phyloP scores from a whole-genome alignment of 2,329 filamentous ascomycete species.

The Fusarium bulbicola region DNA sequence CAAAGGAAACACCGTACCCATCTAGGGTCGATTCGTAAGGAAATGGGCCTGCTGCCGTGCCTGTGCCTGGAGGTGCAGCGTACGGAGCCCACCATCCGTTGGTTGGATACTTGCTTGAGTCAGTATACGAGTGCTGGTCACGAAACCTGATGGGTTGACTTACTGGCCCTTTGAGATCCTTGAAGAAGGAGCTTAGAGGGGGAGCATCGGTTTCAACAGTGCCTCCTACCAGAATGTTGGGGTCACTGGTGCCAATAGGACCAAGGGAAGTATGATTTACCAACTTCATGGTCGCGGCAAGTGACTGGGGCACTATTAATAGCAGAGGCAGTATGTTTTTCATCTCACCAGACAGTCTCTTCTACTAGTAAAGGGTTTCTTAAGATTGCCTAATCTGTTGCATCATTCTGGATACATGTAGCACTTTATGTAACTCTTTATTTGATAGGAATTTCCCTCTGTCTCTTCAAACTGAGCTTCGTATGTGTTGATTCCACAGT shows the following conservation, averaged over 20 bases:
- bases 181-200: neutral
- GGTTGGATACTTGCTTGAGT: neutral
- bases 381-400: neutral
- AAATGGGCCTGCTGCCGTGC: neutral
- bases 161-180: neutral
- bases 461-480: accelerated
- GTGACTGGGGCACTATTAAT: neutral
- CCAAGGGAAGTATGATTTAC: neutral
- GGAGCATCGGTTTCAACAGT: neutral
- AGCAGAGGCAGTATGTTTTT: neutral
- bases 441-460: neutral
- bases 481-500: neutral
- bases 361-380: no score
- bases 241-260: neutral
- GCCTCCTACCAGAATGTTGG: neutral
- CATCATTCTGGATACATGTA: no score
- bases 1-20: neutral
- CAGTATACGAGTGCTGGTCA: neutral
- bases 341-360: accelerated
- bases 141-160: neutral
- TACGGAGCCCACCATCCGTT: neutral
- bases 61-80: neutral
- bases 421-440: neutral
- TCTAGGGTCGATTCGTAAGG: neutral
- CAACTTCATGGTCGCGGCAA: neutral